phyloP scores from a whole-genome alignment of 2,329 filamentous ascomycete species.

The Cladophialophora yegresii region DNA sequence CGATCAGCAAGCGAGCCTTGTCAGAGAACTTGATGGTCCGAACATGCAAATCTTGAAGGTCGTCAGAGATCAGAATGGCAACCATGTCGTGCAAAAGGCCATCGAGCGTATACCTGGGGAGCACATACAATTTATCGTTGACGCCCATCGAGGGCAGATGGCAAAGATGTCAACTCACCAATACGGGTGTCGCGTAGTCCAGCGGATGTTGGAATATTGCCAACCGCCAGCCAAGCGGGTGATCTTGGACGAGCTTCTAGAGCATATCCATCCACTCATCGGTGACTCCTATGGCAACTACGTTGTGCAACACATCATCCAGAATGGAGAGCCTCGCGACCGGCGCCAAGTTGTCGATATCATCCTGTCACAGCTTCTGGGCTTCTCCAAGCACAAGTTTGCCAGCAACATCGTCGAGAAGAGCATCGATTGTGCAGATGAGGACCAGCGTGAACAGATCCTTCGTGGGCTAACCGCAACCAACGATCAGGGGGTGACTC shows the following conservation, averaged over 20 bases:
- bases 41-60: slow-evolving; percentile 73
- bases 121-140: slow-evolving; percentile 82
- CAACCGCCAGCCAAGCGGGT: slow-evolving; percentile 68
- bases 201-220: slow-evolving; percentile 84
- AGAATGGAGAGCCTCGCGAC: slow-evolving; percentile 73
- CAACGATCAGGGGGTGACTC: slow-evolving; percentile 66
- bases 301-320: slow-evolving; percentile 88
- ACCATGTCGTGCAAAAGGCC: slow-evolving; percentile 94
- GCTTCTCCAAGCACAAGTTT: slow-evolving; percentile 89
- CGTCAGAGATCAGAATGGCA: slow-evolving; percentile 85
- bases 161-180: slow-evolving; percentile 72
- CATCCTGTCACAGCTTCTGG: slow-evolving; percentile 70
- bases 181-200: slow-evolving; percentile 90
- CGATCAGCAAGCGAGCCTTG: slow-evolving; percentile 84
- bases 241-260: slow-evolving; percentile 78
- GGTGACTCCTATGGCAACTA: slow-evolving; percentile 94
- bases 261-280: slow-evolving; percentile 70
- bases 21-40: slow-evolving; percentile 84
- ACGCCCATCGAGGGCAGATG: slow-evolving; percentile 75
- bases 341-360: slow-evolving; percentile 70
- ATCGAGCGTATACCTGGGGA: slow-evolving; percentile 77
- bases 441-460: slow-evolving; percentile 69
- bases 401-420: slow-evolving; percentile 97
- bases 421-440: slow-evolving; percentile 72
- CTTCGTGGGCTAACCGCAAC: slow-evolving; percentile 62